These are phyloP conservation scores for Leonotis leonurus DNA, from an alignment of 257 asterid species.

Conservation along the genomic window DNA sequence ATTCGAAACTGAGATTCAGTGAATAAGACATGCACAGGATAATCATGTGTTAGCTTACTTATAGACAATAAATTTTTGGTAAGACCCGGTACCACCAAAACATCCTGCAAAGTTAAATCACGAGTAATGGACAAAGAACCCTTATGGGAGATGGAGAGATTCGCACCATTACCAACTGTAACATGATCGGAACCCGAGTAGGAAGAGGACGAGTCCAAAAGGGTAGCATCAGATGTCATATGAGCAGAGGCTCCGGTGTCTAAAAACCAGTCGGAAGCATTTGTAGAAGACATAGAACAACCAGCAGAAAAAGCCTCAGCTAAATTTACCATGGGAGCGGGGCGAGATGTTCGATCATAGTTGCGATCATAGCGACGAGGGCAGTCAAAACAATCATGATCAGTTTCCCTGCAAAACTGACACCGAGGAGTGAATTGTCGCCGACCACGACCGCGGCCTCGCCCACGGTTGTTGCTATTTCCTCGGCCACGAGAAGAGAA, in stretches of 20 bases:
- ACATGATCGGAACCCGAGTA: neutral
- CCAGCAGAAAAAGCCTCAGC: neutral
- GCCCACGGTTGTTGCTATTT: neutral
- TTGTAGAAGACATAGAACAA: neutral
- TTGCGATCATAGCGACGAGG: neutral
- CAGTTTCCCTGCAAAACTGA: neutral
- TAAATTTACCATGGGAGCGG: neutral
- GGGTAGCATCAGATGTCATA: neutral
- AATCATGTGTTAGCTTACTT: neutral
- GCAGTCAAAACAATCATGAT: neutral
- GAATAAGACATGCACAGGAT: neutral
- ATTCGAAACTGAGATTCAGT: neutral
- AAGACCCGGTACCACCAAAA: neutral
- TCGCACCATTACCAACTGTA: neutral
- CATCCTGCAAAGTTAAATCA: neutral
- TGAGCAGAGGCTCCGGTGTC: neutral
- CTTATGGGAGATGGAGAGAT: neutral
- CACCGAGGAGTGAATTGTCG: neutral
- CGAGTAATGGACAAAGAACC: neutral
- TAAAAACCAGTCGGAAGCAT: neutral
- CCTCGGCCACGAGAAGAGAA: neutral
- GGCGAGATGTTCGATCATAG: neutral
- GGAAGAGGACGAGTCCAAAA: neutral
- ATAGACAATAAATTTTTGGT: neutral
- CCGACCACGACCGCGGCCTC: neutral